Percentiles rank a stretch among this genome's conserved stretches.
Evolutionary conservation across 1,139 yeast genomes (phyloP).

Genomic region (Tardiomyces depauwii): DNA sequence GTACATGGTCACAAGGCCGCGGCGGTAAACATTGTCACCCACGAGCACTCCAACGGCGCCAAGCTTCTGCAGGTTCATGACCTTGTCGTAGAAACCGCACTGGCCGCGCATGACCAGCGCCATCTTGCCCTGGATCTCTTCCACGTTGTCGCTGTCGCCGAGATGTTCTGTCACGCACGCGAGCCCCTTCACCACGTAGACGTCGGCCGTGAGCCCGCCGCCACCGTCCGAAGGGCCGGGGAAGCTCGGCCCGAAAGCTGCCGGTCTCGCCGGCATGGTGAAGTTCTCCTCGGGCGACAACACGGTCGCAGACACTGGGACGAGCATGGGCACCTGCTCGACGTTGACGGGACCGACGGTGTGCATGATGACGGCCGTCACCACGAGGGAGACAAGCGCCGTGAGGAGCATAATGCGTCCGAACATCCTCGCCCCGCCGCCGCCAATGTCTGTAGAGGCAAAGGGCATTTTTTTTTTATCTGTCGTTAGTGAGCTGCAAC

Average conservation of each 20-base stretch:
- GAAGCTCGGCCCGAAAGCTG: conserved; percentile 25
- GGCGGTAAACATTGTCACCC: conserved; percentile 38
- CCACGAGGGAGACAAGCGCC: background rate
- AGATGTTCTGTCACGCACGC: conserved; percentile 1
- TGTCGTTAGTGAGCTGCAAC: too few relatives aligned
- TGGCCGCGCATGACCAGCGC: conserved; percentile 71
- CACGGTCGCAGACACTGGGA: conserved; percentile 19
- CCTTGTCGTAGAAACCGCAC: conserved; percentile 75
- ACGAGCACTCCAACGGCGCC: conserved; percentile 75
- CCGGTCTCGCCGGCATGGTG: conserved; percentile 24
- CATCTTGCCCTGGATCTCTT: conserved; percentile 33
- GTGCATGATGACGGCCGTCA: background rate
- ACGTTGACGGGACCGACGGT: background rate
- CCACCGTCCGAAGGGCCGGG: conserved; percentile 6
- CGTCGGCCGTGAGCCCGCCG: conserved; percentile 4
- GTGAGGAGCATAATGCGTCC: background rate
- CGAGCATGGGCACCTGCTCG: conserved; percentile 12
- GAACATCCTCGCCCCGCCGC: background rate
- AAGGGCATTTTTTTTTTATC: too few relatives aligned
- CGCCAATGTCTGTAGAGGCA: too few relatives aligned
- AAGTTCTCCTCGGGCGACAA: conserved; percentile 16
- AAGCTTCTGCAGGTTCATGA: conserved; percentile 58
- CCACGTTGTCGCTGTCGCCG: conserved; percentile 30
- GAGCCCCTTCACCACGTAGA: conserved; percentile 1
- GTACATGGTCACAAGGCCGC: conserved; percentile 28